A percentile compares a stretch with the other conserved stretches of the same genome.
These are phyloP conservation scores for Coemansia furcata DNA, from an alignment of 192 early-diverging fungal genomes.

Conservation along the genomic window DNA sequence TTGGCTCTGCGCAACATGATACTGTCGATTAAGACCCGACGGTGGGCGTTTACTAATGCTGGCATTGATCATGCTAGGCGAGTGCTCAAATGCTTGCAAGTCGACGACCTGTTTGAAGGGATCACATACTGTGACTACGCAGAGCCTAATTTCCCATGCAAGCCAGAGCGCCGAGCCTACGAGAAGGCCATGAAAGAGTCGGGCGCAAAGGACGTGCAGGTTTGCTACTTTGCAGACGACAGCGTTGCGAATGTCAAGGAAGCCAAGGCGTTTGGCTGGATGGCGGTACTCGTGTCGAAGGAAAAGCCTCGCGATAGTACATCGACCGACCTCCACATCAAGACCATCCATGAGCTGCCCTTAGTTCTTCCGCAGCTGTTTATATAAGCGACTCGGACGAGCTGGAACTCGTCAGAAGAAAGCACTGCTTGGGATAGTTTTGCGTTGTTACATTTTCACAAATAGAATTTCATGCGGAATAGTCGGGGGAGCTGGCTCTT, in stretches of 20 bases:
- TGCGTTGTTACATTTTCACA: slow-evolving; percentile 9
- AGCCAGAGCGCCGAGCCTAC: slow-evolving; percentile 60
- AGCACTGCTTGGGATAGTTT: background rate
- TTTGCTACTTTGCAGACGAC: slow-evolving; percentile 80
- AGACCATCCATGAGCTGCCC: slow-evolving; percentile 60
- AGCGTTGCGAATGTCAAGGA: slow-evolving; percentile 62
- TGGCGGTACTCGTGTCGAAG: slow-evolving; percentile 45
- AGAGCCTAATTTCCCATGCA: slow-evolving; percentile 68
- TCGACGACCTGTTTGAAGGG: slow-evolving; percentile 74
- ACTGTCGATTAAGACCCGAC: slow-evolving; percentile 50
- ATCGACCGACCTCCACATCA: slow-evolving; percentile 56
- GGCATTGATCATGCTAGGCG: slow-evolving; percentile 65
- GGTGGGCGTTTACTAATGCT: slow-evolving; percentile 83
- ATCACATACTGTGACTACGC: slow-evolving; percentile 74
- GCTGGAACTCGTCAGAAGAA: background rate
- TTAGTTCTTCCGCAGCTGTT: slow-evolving; percentile 61
- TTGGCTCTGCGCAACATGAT: slow-evolving; percentile 63
- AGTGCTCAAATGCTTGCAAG: slow-evolving; percentile 59
- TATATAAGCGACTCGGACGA: background rate
- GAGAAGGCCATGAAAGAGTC: slow-evolving; percentile 67
- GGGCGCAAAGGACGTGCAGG: slow-evolving; percentile 52
- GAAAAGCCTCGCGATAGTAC: slow-evolving; percentile 17
- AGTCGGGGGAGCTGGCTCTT: background rate
- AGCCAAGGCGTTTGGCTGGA: slow-evolving; percentile 56
- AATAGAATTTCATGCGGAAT: background rate